Base-by-base conservation (phyloP, 345 rosid species). In the Nasturtium officinale region DNA sequence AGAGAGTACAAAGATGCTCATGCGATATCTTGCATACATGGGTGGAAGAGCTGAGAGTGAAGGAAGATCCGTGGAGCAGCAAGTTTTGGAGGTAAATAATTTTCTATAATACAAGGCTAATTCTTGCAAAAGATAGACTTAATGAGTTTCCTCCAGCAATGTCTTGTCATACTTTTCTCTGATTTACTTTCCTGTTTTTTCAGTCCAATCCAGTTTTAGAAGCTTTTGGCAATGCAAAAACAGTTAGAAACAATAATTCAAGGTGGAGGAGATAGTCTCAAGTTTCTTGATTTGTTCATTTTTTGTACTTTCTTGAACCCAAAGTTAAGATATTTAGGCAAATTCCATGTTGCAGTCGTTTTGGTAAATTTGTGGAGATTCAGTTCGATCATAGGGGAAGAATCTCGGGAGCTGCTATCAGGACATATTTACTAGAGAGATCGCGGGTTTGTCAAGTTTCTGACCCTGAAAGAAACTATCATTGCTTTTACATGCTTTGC, bases 191-290 rank as follows among this genome's bases (percentile, higher is more conserved):
- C 52, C 40, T 47, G 25, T 20, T 56, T 43, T 43, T 70, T 82
- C 84, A 95, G 99, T 95, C 99, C 13, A 95, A 95, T 81, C 99
- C 99, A 68, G 96, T 95, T 68, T 81, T 95, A 71, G 99, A 95
- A 91, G 99, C 98, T 56, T 95, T 95, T 91, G 99, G 99, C 43
- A 95, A 95, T 75, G 99, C 99, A 21, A 95, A 95, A 85, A 95
- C 99, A 60, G 87, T 95, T 66, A 86, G 88, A 83, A 95, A 95
- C 84, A 95, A 91, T 63, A 95, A 95, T 67, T 95, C 99, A 72
- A 91, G 99, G 99, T 91, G 64, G 15, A n/a, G n/a, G n/a, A n/a
- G n/a, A n/a, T n/a, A n/a, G 32, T 46, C 67, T 20, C 29, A 17
- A 43, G 25, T 61, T 54, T 52, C 51, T 68, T 40, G 12, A 23